Conservation (phyloP, 441 rosid genomes). For the Gossypium trilobum region DNA sequence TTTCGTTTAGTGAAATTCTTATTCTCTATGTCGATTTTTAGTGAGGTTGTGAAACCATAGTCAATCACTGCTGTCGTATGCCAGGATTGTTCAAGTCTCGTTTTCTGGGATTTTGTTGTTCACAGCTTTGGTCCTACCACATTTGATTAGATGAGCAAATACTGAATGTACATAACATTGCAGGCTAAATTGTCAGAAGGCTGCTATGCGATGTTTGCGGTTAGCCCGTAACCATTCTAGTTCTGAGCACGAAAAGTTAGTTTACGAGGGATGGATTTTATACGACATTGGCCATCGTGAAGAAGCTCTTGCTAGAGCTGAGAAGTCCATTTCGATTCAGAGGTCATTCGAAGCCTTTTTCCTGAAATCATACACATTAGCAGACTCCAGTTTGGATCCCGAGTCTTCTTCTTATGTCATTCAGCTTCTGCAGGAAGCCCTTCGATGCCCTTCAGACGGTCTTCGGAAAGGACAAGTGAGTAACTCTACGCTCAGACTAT, state of each 20-base stretch:
- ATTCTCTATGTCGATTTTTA: background rate
- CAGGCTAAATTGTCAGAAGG: constrained; percentile 64
- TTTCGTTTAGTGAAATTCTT: background rate
- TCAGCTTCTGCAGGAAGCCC: constrained; percentile 62
- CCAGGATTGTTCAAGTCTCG: background rate
- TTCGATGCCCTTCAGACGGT: constrained; percentile 63
- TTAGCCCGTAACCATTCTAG: constrained; percentile 45
- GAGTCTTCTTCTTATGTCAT: constrained; percentile 38
- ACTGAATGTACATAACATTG: background rate
- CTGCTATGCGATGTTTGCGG: constrained; percentile 53
- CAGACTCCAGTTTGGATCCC: constrained; percentile 41
- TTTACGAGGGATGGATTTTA: constrained; percentile 68
- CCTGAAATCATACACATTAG: constrained; percentile 56
- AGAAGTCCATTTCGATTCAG: constrained; percentile 50
- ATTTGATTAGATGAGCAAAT: constrained; percentile 5
- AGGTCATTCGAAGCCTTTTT: constrained; percentile 65
- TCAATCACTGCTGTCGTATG: background rate
- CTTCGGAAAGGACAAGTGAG: constrained; percentile 68
- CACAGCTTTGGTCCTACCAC: background rate
- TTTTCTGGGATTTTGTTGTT: background rate
- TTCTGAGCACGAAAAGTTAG: constrained; percentile 47
- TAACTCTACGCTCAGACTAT: background rate
- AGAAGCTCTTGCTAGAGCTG: constrained; percentile 55
- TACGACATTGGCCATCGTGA: constrained; percentile 55
- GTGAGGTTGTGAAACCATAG: background rate